phyloP scores from a whole-genome alignment of 306 rosid genomes.

The Oemleria cerasiformis region DNA sequence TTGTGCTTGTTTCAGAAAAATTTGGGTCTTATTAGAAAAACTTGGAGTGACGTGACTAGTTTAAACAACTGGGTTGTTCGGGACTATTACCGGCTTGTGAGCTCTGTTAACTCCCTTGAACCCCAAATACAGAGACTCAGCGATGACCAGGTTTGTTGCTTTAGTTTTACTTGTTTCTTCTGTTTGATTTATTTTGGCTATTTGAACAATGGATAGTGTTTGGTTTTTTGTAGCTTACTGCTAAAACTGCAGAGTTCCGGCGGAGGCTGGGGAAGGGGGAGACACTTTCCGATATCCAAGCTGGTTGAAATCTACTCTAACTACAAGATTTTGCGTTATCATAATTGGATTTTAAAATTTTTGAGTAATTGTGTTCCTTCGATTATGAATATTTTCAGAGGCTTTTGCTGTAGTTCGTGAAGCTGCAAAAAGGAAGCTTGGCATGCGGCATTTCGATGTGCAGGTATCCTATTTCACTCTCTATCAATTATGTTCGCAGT shows the following conservation, averaged over 20 bases:
- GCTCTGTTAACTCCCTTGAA: slow-evolving; percentile 71
- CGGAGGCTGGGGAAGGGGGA: slow-evolving; percentile 61
- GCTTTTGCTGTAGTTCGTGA: slow-evolving; percentile 98
- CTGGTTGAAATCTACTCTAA: slow-evolving; percentile 43
- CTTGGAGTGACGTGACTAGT: slow-evolving; percentile 59
- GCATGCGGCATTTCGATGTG: slow-evolving; percentile 98
- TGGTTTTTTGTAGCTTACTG: slow-evolving; percentile 42
- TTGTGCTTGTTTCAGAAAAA: slow-evolving; percentile 48
- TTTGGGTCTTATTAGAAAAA: slow-evolving; percentile 47
- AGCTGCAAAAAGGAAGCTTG: slow-evolving; percentile 87
- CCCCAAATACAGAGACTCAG: slow-evolving; percentile 50
- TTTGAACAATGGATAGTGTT: slow-evolving; percentile 3
- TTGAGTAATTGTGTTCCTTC: not conserved
- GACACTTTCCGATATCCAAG: slow-evolving; percentile 83
- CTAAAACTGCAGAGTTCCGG: slow-evolving; percentile 74
- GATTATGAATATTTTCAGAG: slow-evolving; percentile 47
- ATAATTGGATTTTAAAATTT: not conserved
- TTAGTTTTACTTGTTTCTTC: not conserved
- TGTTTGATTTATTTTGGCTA: not conserved
- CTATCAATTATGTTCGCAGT: not conserved
- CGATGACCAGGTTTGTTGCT: slow-evolving; percentile 58
- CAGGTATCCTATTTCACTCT: slow-evolving; percentile 46
- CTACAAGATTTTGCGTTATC: not conserved
- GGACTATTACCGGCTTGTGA: slow-evolving; percentile 75
- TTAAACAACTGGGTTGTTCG: slow-evolving; percentile 82